phyloP scores from a whole-genome alignment of 768 basidiomycete genomes.

The Podaxis sp. region DNA sequence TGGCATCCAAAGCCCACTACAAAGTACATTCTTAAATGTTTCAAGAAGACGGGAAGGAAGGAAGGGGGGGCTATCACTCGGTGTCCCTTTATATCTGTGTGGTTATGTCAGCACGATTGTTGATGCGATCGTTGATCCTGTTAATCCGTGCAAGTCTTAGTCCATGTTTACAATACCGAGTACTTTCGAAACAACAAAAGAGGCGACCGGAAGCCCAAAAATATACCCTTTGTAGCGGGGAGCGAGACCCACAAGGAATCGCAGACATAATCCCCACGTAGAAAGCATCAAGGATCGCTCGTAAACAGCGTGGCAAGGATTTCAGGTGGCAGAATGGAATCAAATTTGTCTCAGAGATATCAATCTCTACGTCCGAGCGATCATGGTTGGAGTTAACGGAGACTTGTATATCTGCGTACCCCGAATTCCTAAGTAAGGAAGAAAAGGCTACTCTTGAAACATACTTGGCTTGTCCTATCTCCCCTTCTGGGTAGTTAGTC shows the following conservation, averaged over 20 bases:
- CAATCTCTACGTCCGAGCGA: slow-evolving; percentile 12
- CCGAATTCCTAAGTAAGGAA: neutral
- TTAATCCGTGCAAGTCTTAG: no score
- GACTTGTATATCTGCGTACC: neutral
- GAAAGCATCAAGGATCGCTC: neutral
- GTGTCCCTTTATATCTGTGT: no score
- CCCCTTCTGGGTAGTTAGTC: no score
- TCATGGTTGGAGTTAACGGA: slow-evolving; percentile 11
- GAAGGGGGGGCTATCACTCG: no score
- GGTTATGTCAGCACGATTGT: no score
- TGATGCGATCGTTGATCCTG: no score
- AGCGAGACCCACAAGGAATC: neutral
- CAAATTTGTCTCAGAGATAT: slow-evolving; percentile 12
- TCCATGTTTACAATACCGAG: no score
- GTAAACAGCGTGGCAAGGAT: neutral
- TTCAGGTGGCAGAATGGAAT: neutral
- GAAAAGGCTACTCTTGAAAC: slow-evolving; percentile 5
- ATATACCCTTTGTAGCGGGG: neutral
- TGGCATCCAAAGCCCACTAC: no score
- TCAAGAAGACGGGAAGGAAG: no score
- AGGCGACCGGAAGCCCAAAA: neutral
- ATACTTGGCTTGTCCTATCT: no score
- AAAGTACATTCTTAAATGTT: no score
- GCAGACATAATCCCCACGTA: neutral
- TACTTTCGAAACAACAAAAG: no score